Evolutionary conservation across 257 asterid species (phyloP), one percentile per base, ranked within the genome.

Genomic region (Craterostigma plantagineum): DNA sequence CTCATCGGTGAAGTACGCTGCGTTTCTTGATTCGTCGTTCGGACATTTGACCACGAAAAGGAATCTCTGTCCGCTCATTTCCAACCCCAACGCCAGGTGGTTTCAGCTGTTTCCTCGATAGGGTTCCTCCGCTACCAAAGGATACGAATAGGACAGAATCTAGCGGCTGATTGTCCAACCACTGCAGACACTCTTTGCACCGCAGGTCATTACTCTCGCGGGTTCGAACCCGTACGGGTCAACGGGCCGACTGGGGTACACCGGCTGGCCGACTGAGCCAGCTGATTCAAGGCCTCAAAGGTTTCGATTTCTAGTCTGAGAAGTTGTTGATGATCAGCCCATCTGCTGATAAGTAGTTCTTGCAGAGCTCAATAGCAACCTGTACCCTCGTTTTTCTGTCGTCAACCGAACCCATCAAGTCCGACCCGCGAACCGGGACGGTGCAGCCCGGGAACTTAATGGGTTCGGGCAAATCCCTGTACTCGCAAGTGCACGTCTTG

Each of bases 121-220:
- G 56, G 18, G 81, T 62, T 17, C 93, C 93, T 13, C 73, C 91
- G 17, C 91, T 73, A 1, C 93, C 93, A 1, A 66, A 80, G 0
- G 81, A 70, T 7, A 76, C 57, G 33, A 43, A 76, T 9, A 80
- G 13, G 0, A 80, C 93, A 6, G 93, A 80, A 0, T 63, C 63
- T 11, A 27, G 33, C 7, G 91, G 79, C 48, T 76, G 93, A 18
- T 57, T 33, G 17, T 66, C 75, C 14, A 80, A 36, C 93, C 93
- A 80, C 43, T 64, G 48, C 52, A 66, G 18, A 43, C 75, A 71
- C 2, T 49, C 63, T 7, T 49, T 18, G 38, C 30, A 17, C 4
- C 45, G 50, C 0, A 45, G 58, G 4, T n/a, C n/a, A n/a, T n/a
- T n/a, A n/a, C n/a, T n/a, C n/a, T n/a, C n/a, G n/a, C 9, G 8